Percentiles rank a stretch among this genome's conserved stretches.
phyloP scores from a whole-genome alignment of 139 green algal genomes.

The Protoeuglena noctilucae region DNA sequence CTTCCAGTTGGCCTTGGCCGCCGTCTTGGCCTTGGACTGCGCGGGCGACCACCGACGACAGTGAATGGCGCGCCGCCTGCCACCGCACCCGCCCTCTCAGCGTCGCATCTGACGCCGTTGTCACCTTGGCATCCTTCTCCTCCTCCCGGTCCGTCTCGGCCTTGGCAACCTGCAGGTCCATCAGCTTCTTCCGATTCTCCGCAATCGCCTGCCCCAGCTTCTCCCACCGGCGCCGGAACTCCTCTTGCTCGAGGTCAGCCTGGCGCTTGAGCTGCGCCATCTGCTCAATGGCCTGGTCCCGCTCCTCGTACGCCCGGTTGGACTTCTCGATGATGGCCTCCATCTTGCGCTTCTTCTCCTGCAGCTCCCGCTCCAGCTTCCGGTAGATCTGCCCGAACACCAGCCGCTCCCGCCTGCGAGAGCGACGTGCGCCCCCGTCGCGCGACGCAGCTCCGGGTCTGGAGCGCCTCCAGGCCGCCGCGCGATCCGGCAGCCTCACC shows the following conservation, averaged over 20 bases:
- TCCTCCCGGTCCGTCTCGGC: too few relatives aligned
- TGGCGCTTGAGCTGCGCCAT: conserved; percentile 49
- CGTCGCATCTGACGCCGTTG: too few relatives aligned
- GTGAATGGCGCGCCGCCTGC: not conserved
- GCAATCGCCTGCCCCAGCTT: conserved; percentile 70
- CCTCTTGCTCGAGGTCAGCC: conserved; percentile 63
- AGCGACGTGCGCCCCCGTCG: too few relatives aligned
- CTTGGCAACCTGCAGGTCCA: too few relatives aligned
- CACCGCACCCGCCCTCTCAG: too few relatives aligned
- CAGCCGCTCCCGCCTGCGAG: conserved; percentile 62
- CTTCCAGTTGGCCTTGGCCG: conserved; percentile 14
- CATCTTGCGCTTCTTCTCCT: conserved; percentile 59
- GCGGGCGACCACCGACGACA: not conserved
- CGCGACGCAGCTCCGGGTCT: too few relatives aligned
- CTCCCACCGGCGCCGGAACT: conserved; percentile 70
- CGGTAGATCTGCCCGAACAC: conserved; percentile 70
- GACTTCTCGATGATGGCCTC: conserved; percentile 51
- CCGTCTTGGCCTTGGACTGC: conserved; percentile 17
- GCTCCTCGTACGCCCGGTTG: conserved; percentile 36
- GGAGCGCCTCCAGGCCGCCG: too few relatives aligned
- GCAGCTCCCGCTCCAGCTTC: conserved; percentile 59
- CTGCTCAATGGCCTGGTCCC: conserved; percentile 54
- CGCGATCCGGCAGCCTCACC: too few relatives aligned
- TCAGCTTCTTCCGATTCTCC: conserved; percentile 41
- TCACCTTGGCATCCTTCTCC: too few relatives aligned